Evolutionary conservation across 345 rosid genomes (phyloP).

Genomic region (Euphorbia tirucalli): DNA sequence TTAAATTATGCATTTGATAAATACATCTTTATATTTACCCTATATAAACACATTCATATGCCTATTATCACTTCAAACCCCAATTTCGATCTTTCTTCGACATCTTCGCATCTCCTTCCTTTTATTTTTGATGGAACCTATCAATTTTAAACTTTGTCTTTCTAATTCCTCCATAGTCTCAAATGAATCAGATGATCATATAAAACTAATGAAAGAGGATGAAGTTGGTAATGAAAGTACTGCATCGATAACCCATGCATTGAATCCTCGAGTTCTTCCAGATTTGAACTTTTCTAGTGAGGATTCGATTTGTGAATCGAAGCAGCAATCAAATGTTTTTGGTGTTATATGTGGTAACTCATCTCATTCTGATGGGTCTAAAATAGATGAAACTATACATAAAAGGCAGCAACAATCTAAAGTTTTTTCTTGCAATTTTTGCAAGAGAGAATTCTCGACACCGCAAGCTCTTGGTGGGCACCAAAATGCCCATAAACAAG

Average conservation of each 20-base stretch:
- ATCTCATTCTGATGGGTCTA: neutral
- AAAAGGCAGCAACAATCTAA: slow-evolving; percentile 11
- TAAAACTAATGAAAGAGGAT: too few relatives aligned
- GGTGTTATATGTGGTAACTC: neutral
- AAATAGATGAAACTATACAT: neutral
- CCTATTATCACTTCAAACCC: neutral
- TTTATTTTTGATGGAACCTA: slow-evolving; percentile 27
- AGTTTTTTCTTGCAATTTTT: slow-evolving; percentile 52
- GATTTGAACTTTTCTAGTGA: slow-evolving; percentile 24
- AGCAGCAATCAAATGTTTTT: slow-evolving; percentile 31
- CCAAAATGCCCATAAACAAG: slow-evolving; percentile 81
- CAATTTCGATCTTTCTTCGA: neutral
- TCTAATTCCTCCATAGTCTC: slow-evolving; percentile 38
- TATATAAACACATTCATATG: neutral
- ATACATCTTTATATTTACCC: too few relatives aligned
- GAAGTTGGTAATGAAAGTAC: too few relatives aligned
- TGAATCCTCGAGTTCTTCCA: slow-evolving; percentile 11
- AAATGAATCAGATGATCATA: slow-evolving; percentile 20
- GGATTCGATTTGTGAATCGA: slow-evolving; percentile 18
- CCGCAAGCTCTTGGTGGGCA: slow-evolving; percentile 87
- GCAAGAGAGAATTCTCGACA: slow-evolving; percentile 56
- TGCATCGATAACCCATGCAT: neutral
- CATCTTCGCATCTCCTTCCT: too few relatives aligned
- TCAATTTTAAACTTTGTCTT: too few relatives aligned
- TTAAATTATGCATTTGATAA: too few relatives aligned